Evolutionary conservation across 306 rosid genomes (phyloP).

Genomic region (Rosa lucieae): DNA sequence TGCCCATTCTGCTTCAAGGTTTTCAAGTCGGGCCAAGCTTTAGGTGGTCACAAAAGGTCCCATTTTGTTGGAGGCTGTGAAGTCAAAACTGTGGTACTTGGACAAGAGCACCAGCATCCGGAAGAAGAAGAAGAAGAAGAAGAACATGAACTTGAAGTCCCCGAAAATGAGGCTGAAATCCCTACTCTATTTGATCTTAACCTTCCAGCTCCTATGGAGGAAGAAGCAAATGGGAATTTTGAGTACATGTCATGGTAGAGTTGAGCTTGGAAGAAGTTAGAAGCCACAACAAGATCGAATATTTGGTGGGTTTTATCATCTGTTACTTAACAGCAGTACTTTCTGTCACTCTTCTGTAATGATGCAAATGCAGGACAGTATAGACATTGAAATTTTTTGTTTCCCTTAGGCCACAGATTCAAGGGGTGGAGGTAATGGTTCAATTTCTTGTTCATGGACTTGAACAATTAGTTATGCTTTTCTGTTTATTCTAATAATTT

Average conservation of each 20-base stretch:
- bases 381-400: conserved; percentile 32
- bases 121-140: background rate
- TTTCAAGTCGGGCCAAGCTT: conserved; percentile 90
- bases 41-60: conserved; percentile 97
- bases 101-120: conserved; percentile 26
- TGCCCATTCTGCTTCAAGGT: conserved; percentile 81
- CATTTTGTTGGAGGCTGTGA: conserved; percentile 76
- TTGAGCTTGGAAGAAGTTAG: conserved; percentile 17
- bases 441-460: conserved; percentile 36
- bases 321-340: conserved; percentile 22
- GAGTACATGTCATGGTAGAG: conserved; percentile 38
- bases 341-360: conserved; percentile 27
- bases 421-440: conserved; percentile 34
- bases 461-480: conserved; percentile 23
- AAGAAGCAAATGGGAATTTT: conserved; percentile 39
- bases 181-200: conserved; percentile 80
- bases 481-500: background rate
- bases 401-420: conserved; percentile 33
- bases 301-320: conserved; percentile 32
- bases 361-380: conserved; percentile 43
- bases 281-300: conserved; percentile 17
- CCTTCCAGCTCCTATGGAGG: conserved; percentile 82
- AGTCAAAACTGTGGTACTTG: conserved; percentile 49
- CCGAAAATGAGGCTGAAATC: conserved; percentile 26
- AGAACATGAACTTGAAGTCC: conserved; percentile 20